Conservation (phyloP, 2,329 filamentous ascomycete genomes). For the Hortaea werneckii region DNA sequence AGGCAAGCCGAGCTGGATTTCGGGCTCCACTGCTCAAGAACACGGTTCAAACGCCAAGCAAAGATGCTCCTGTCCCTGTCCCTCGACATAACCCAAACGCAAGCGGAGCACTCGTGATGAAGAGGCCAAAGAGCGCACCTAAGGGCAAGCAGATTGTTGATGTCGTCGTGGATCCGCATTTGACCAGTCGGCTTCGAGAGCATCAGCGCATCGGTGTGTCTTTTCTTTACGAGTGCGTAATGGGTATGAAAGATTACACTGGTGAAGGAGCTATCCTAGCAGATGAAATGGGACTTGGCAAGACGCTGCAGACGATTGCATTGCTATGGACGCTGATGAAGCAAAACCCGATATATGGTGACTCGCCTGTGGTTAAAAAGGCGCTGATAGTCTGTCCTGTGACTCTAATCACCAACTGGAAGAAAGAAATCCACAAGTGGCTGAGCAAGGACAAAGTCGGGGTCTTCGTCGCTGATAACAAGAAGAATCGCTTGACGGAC, state of each 20-base stretch:
- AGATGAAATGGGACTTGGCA: slow-evolving; percentile 67
- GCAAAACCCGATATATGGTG: slow-evolving; percentile 56
- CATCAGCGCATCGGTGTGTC: slow-evolving; percentile 61
- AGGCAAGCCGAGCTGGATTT: slow-evolving; percentile 39
- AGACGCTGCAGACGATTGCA: slow-evolving; percentile 63
- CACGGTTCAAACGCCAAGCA: slow-evolving; percentile 31
- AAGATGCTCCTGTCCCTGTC: slow-evolving; percentile 38
- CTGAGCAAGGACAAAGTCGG: slow-evolving; percentile 60
- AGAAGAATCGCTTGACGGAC: slow-evolving; percentile 51
- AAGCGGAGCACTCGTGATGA: slow-evolving; percentile 57
- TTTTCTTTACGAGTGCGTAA: slow-evolving; percentile 66
- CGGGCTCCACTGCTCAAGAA: slow-evolving; percentile 51
- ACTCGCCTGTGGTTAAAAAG: slow-evolving; percentile 54
- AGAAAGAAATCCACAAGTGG: slow-evolving; percentile 64
- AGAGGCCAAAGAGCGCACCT: slow-evolving; percentile 44
- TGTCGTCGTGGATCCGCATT: slow-evolving; percentile 59
- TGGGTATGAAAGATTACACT: slow-evolving; percentile 57
- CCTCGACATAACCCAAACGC: slow-evolving; percentile 56
- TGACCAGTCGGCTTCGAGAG: slow-evolving; percentile 52
- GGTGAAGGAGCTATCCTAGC: slow-evolving; percentile 62
- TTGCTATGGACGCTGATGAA: slow-evolving; percentile 63
- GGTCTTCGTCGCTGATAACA: slow-evolving; percentile 55
- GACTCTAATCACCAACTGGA: slow-evolving; percentile 63
- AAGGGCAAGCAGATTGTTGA: slow-evolving; percentile 58
- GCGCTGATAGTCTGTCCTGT: slow-evolving; percentile 65